Conservation (phyloP, 2,329 filamentous ascomycete genomes). For the Penicillium sp. region DNA sequence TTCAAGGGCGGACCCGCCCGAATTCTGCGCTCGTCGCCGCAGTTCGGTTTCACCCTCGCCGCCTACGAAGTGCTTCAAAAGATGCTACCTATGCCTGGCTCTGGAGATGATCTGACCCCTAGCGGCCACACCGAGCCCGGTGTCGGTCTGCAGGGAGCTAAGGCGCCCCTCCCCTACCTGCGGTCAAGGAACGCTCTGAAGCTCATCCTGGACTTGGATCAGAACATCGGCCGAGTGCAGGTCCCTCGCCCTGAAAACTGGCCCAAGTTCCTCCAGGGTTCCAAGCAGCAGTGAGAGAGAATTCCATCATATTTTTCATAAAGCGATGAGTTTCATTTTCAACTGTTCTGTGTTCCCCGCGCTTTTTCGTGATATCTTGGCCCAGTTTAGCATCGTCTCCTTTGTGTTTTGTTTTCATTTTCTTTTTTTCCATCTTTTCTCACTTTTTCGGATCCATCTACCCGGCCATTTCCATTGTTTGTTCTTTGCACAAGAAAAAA, state of each 20-base stretch:
- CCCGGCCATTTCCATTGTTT: not conserved
- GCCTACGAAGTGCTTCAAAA: slow-evolving; percentile 91
- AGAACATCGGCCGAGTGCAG: slow-evolving; percentile 82
- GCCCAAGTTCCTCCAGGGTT: slow-evolving; percentile 40
- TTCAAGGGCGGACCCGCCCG: slow-evolving; percentile 98
- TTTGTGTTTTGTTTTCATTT: slow-evolving; percentile 10
- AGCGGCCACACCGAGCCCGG: slow-evolving; percentile 67
- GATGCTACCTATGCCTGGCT: slow-evolving; percentile 75
- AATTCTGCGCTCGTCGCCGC: slow-evolving; percentile 91
- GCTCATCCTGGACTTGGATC: slow-evolving; percentile 91
- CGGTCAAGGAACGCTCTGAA: slow-evolving; percentile 89
- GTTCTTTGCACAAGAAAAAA: too few relatives aligned
- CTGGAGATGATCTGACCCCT: slow-evolving; percentile 57
- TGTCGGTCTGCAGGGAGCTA: slow-evolving; percentile 66
- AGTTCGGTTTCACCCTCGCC: slow-evolving; percentile 97
- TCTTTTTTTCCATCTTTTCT: slow-evolving; percentile 9
- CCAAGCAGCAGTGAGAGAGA: slow-evolving; percentile 32
- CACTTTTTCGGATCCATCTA: not conserved
- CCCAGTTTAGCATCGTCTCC: slow-evolving; percentile 26
- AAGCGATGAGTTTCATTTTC: slow-evolving; percentile 24
- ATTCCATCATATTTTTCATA: slow-evolving; percentile 29
- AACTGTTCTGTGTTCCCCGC: not conserved
- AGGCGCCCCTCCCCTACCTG: slow-evolving; percentile 66
- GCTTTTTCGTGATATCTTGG: slow-evolving; percentile 13
- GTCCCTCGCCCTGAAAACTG: slow-evolving; percentile 52